phyloP scores from a whole-genome alignment of 352 stramenopile species.

The Plasmopara viticola region DNA sequence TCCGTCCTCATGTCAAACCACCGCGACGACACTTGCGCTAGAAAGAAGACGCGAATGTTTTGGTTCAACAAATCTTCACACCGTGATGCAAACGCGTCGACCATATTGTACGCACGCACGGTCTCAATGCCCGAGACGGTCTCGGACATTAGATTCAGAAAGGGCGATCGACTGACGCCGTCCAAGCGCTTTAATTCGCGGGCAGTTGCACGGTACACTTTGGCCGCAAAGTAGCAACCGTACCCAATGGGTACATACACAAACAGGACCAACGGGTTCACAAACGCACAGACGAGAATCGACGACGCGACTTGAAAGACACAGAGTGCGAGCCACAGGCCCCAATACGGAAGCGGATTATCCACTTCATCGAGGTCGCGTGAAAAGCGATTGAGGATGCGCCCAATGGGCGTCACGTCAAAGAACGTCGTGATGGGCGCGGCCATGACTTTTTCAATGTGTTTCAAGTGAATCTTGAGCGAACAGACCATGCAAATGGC shows the following conservation, averaged over 20 bases:
- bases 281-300: slow-evolving; percentile 40
- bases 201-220: slow-evolving; percentile 84
- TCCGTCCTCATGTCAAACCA: slow-evolving; percentile 94
- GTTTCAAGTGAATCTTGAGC: slow-evolving; percentile 33
- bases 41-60: slow-evolving; percentile 36
- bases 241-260: slow-evolving; percentile 38
- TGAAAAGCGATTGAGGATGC: slow-evolving; percentile 62
- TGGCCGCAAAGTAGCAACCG: slow-evolving; percentile 14
- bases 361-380: slow-evolving; percentile 59
- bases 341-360: slow-evolving; percentile 46
- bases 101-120: slow-evolving; percentile 77
- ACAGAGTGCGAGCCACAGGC: slow-evolving; percentile 38
- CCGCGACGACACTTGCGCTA: slow-evolving; percentile 40
- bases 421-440: slow-evolving; percentile 62
- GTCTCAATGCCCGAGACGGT: slow-evolving; percentile 89
- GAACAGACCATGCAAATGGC: slow-evolving; percentile 45
- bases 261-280: slow-evolving; percentile 44
- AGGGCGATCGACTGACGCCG: slow-evolving; percentile 79
- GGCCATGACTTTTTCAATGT: slow-evolving; percentile 38
- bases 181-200: slow-evolving; percentile 93
- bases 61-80: slow-evolving; percentile 35
- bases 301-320: slow-evolving; percentile 36
- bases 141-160: slow-evolving; percentile 91
- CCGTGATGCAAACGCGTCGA: slow-evolving; percentile 21
- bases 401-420: slow-evolving; percentile 54